These are phyloP conservation scores for Dactylellina haptotyla DNA, from an alignment of 2,329 filamentous ascomycete genomes.

Conservation along the genomic window DNA sequence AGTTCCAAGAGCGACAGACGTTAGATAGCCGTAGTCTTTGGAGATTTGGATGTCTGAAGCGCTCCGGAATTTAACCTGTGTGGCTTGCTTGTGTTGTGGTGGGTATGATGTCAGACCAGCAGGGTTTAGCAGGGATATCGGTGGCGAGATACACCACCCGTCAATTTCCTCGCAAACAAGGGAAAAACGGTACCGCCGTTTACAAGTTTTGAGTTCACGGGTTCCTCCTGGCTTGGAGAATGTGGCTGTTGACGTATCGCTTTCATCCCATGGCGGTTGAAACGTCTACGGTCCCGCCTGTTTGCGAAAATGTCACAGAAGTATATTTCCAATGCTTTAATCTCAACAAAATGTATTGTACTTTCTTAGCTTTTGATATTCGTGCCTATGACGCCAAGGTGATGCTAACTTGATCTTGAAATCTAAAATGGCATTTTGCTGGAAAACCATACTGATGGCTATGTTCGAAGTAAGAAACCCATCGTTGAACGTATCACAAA, in stretches of 20 bases:
- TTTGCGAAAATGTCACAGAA: background rate
- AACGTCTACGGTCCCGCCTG: background rate
- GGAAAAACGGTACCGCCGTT: background rate
- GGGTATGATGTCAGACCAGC: constrained; percentile 43
- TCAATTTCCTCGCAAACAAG: too few relatives aligned
- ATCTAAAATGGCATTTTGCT: constrained; percentile 51
- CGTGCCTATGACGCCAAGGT: constrained; percentile 54
- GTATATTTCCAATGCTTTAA: background rate
- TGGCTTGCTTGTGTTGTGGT: constrained; percentile 17
- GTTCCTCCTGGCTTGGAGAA: background rate
- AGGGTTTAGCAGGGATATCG: constrained; percentile 17
- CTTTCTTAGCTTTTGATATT: constrained; percentile 49
- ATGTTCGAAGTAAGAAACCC: constrained; percentile 5
- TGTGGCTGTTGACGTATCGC: constrained; percentile 31
- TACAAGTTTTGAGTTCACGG: background rate
- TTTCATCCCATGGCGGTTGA: background rate
- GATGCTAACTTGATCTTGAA: constrained; percentile 51
- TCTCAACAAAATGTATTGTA: background rate
- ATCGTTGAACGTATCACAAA: background rate
- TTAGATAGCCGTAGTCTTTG: constrained; percentile 44
- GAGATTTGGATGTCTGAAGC: constrained; percentile 14
- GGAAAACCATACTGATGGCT: background rate
- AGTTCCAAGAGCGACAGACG: constrained; percentile 5
- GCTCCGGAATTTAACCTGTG: background rate
- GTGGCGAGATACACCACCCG: constrained; percentile 20